These are phyloP conservation scores for Blakeslea trispora DNA, from an alignment of 371 early-diverging fungal genomes.

Conservation along the genomic window DNA sequence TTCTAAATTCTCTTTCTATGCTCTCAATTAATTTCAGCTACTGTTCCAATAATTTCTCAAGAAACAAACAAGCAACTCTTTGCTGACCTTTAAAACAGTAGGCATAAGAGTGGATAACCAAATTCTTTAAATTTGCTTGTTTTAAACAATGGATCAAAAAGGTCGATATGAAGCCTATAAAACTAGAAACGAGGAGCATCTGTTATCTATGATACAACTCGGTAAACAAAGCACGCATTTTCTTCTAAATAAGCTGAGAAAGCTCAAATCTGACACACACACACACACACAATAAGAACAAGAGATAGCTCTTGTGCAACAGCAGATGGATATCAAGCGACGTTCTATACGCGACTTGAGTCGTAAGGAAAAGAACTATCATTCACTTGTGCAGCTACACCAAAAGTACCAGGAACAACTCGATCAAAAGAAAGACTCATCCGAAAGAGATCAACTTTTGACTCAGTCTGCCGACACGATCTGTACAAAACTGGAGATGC, in stretches of 20 bases:
- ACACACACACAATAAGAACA: too few species aligned
- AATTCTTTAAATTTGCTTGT: too few species aligned
- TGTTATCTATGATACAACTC: constrained; percentile 7
- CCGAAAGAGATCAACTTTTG: constrained; percentile 8
- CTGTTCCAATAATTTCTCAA: too few species aligned
- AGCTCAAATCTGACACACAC: too few species aligned
- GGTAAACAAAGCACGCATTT: constrained; percentile 3
- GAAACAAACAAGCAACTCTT: too few species aligned
- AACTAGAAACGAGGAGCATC: constrained; percentile 14
- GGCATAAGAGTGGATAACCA: too few species aligned
- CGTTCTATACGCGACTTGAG: not conserved
- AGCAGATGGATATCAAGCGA: constrained; percentile 5
- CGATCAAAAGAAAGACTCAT: not conserved
- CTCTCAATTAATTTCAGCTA: too few species aligned
- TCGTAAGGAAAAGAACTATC: not conserved
- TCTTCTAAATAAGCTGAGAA: not conserved
- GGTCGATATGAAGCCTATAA: constrained; percentile 5
- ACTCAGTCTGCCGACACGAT: constrained; percentile 8
- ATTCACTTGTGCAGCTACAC: not conserved
- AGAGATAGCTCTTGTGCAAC: constrained; percentile 8
- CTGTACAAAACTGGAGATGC: constrained; percentile 11
- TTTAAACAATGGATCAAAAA: constrained; percentile 2
- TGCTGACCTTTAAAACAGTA: too few species aligned
- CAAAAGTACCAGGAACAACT: not conserved
- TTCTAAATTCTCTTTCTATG: too few species aligned